These are phyloP conservation scores for Bolboschoenoplectus hybrid DNA, from an alignment of 202 grass and related monocot species.

Conservation along the genomic window DNA sequence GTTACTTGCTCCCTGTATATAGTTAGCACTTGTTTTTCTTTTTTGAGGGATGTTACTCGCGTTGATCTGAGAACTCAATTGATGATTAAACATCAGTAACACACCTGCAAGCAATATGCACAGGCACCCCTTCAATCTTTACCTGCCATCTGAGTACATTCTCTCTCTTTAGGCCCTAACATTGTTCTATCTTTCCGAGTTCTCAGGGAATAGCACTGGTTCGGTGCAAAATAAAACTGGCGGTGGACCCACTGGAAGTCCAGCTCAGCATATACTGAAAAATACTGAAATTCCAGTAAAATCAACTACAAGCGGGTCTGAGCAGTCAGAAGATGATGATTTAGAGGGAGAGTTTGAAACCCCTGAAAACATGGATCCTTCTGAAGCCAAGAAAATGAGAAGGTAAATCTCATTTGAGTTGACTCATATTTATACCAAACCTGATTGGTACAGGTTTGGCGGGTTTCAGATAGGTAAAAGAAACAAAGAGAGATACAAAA, in stretches of 20 bases:
- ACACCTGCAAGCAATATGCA: background rate
- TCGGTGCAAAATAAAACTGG: conserved; percentile 29
- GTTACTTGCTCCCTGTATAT: background rate
- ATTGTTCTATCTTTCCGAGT: background rate
- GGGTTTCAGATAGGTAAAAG: conserved; percentile 1
- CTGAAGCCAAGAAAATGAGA: conserved; percentile 53
- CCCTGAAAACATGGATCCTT: conserved; percentile 48
- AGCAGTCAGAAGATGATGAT: conserved; percentile 74
- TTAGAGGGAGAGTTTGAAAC: conserved; percentile 62
- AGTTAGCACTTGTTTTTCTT: background rate
- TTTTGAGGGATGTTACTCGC: background rate
- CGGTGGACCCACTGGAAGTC: conserved; percentile 28
- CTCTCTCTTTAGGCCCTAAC: background rate
- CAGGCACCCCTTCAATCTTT: background rate
- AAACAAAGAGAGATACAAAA: conserved; percentile 7
- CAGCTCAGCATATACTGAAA: conserved; percentile 51
- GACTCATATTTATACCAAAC: background rate
- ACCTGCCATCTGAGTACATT: background rate
- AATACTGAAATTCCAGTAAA: conserved; percentile 43
- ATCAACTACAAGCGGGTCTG: conserved; percentile 59
- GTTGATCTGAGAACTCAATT: background rate
- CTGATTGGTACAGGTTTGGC: background rate
- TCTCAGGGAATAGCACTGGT: conserved; percentile 28
- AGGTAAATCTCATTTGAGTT: conserved; percentile 45
- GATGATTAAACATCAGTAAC: background rate